Evolutionary conservation across 352 stramenopile genomes (phyloP).

Genomic region (Globisporangium canariense): DNA sequence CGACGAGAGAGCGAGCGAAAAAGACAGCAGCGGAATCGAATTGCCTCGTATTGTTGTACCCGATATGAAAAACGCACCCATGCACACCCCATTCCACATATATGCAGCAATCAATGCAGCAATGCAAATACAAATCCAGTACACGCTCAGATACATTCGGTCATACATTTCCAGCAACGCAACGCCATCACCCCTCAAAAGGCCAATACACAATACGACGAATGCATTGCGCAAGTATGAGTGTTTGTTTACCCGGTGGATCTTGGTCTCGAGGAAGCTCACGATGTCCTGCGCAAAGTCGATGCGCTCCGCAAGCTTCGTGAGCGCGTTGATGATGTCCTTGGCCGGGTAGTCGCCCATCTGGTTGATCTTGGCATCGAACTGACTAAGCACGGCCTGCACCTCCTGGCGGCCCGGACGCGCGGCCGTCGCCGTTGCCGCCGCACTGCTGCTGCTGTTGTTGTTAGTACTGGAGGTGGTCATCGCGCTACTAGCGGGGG

Average conservation of each 20-base stretch:
- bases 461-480: background rate
- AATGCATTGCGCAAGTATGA: conserved; percentile 10
- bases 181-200: background rate
- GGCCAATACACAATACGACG: conserved; percentile 4
- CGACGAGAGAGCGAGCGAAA: conserved; percentile 3
- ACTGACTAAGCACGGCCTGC: conserved; percentile 63
- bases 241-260: conserved; percentile 64
- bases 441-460: background rate
- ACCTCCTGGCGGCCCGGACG: conserved; percentile 31
- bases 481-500: background rate
- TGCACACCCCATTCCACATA: background rate
- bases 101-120: too few species aligned
- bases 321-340: conserved; percentile 87
- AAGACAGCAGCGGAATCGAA: conserved; percentile 7
- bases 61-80: background rate
- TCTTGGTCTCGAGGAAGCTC: conserved; percentile 88
- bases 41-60: conserved; percentile 14
- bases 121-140: too few species aligned
- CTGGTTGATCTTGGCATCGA: conserved; percentile 82
- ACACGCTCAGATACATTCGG: too few species aligned
- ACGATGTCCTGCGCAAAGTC: conserved; percentile 81
- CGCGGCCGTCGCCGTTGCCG: background rate
- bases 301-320: conserved; percentile 76
- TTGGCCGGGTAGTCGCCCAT: conserved; percentile 88
- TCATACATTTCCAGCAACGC: background rate